A percentile compares a stretch with the other conserved stretches of the same genome.
Conservation (phyloP, 805 yeast species). For the Tetrapisispora arboricola region DNA sequence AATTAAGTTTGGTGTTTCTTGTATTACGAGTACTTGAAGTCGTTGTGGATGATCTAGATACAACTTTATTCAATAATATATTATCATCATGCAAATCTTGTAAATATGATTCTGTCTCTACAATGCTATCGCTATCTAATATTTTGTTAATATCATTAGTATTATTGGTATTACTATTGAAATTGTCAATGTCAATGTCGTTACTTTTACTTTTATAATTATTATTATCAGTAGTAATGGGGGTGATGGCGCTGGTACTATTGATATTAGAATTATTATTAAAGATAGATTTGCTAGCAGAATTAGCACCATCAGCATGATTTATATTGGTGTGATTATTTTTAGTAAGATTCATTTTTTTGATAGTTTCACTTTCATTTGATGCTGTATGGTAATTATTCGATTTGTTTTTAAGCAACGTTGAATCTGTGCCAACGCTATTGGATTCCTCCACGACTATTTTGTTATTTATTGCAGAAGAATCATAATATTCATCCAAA, state of each 20-base stretch:
- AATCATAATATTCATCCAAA: conserved; percentile 6
- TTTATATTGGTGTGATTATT: neutral
- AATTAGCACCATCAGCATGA: neutral
- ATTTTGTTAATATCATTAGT: conserved; percentile 1
- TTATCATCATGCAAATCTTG: conserved; percentile 30
- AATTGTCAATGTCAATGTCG: neutral
- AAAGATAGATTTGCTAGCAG: too few relatives aligned
- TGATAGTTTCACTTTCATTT: neutral
- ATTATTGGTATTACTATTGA: neutral
- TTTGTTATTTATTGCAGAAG: neutral
- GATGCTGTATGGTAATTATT: neutral
- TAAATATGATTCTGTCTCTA: conserved; percentile 29
- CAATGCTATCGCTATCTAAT: conserved; percentile 9
- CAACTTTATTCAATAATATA: conserved; percentile 28
- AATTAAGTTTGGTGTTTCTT: neutral
- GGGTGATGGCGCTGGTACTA: too few relatives aligned
- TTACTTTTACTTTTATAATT: neutral
- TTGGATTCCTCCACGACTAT: neutral
- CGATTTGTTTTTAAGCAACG: neutral
- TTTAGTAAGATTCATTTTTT: neutral
- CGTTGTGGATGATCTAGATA: conserved; percentile 10
- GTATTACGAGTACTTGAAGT: neutral
- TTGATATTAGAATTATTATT: too few relatives aligned
- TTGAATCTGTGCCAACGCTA: neutral
- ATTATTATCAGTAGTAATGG: neutral